Evolutionary conservation across 225 moss, liverwort and hornwort species (phyloP), one percentile per base, ranked within the genome.

Genomic region (Bryum argenteum): DNA sequence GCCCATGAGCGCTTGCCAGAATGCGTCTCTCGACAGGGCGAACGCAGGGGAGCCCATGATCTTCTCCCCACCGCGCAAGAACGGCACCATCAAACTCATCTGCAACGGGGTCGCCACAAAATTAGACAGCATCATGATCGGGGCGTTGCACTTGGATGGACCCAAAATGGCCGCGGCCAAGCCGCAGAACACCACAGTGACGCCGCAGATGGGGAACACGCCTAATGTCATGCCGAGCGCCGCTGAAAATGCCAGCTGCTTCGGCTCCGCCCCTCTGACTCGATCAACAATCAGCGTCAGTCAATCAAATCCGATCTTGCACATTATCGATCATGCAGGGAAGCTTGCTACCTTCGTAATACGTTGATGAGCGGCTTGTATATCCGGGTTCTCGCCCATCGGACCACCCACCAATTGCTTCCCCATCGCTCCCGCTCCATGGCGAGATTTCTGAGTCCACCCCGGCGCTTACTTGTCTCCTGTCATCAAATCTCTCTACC

Each of bases 211-310:
- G 1, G 95, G 95, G 47, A 96, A 96, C 8, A 96, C 75, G 19
- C 95, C 95, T 13, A 96, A 60, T 6, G 95, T 96, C 54, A 84
- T 70, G 8, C 95, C 95, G 11, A 96, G 33, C n/a, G 95, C 91
- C 22, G 83, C 92, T 10, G 93, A 93, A 20, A 93, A 50, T 0
- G 93, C 91, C 76, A 96, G 72, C 41, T 86, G 86, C 78, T 91
- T 83, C 59, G 95, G 91, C 8, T 96, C 95, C 13, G 79, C 80
- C 26, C 95, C 93, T 60, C 91, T 86, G 74, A 4, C 9, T 48
- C 48, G 8, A 48, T 48, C 18, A 53, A 24, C 15, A 15, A 11
- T 2, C 65, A 66, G 15, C n/a, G 6, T 1, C 44, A 50, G 58
- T 60, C 3, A 3, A 4, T 60, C 71, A 48, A 47, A 44, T 14